Evolutionary conservation across 148 eudicot species (phyloP).

Genomic region (Fagopyrum homotropicum): DNA sequence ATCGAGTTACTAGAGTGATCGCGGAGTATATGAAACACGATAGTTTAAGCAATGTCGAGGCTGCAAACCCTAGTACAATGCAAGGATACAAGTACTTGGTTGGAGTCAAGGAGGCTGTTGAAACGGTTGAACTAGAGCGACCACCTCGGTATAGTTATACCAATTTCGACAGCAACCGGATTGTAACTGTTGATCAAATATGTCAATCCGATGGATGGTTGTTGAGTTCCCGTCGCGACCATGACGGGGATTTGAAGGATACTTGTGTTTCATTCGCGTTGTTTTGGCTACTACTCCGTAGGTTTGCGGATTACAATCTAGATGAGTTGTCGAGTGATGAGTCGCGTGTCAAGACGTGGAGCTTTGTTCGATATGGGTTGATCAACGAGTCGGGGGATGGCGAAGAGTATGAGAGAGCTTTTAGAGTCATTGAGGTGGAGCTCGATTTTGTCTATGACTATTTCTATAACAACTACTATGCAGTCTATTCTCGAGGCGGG

Average conservation of each 20-base stretch:
- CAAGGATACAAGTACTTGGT: constrained; percentile 11
- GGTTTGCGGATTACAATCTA: constrained; percentile 1
- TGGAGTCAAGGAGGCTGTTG: constrained; percentile 2
- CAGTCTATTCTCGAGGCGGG: constrained; percentile 5
- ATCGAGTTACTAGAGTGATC: neutral
- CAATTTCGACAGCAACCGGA: neutral
- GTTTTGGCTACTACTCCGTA: constrained; percentile 3
- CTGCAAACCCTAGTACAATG: neutral
- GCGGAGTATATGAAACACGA: neutral
- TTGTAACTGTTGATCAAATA: neutral
- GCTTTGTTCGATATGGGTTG: constrained; percentile 1
- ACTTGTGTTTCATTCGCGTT: neutral
- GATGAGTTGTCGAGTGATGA: neutral
- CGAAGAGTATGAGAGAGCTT: neutral
- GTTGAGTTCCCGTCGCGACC: neutral
- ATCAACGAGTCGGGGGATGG: constrained; percentile 2
- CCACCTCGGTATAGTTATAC: neutral
- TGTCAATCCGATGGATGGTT: neutral
- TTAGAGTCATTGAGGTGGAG: constrained; percentile 11
- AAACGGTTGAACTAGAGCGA: neutral
- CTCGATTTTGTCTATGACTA: constrained; percentile 14
- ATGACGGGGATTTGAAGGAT: constrained; percentile 1
- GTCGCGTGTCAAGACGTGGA: neutral
- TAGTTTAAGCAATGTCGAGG: neutral
- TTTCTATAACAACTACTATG: constrained; percentile 9